A percentile compares a stretch with the other conserved stretches of the same genome.
Conservation (phyloP, 2,329 filamentous ascomycete genomes). For the Aspergillus awamori region DNA sequence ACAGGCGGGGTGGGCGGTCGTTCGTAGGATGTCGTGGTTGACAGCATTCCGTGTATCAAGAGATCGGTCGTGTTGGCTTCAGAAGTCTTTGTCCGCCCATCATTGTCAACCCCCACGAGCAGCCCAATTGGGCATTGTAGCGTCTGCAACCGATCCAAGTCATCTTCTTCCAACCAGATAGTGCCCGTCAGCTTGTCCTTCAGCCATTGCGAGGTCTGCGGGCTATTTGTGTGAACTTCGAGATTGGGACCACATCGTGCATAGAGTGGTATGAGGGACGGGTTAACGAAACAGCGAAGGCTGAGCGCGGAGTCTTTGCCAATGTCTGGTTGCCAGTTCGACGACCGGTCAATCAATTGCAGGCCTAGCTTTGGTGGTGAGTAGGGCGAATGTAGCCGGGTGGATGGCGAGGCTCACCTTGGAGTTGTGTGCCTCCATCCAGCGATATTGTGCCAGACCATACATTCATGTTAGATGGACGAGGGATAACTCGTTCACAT, state of each 20-base stretch:
- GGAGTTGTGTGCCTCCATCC: constrained; percentile 30
- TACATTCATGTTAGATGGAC: constrained; percentile 37
- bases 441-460: constrained; percentile 42
- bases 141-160: constrained; percentile 30
- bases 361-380: constrained; percentile 33
- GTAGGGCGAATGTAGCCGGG: neutral
- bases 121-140: constrained; percentile 45
- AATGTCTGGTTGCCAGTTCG: constrained; percentile 38
- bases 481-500: constrained; percentile 14
- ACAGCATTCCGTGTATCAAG: constrained; percentile 44
- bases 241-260: constrained; percentile 45
- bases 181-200: constrained; percentile 39
- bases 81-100: constrained; percentile 18
- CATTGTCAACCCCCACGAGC: constrained; percentile 36
- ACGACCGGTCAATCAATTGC: constrained; percentile 37
- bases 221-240: constrained; percentile 41
- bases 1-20: constrained; percentile 41
- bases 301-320: constrained; percentile 37
- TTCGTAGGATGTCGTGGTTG: constrained; percentile 29
- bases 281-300: constrained; percentile 43
- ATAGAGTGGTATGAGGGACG: constrained; percentile 44
- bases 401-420: constrained; percentile 31
- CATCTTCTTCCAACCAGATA: constrained; percentile 39
- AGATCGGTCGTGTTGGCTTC: constrained; percentile 37
- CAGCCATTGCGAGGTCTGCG: constrained; percentile 42